Base-by-base conservation (phyloP, 2,329 filamentous ascomycete genomes). In the Sporothrix luriei region DNA sequence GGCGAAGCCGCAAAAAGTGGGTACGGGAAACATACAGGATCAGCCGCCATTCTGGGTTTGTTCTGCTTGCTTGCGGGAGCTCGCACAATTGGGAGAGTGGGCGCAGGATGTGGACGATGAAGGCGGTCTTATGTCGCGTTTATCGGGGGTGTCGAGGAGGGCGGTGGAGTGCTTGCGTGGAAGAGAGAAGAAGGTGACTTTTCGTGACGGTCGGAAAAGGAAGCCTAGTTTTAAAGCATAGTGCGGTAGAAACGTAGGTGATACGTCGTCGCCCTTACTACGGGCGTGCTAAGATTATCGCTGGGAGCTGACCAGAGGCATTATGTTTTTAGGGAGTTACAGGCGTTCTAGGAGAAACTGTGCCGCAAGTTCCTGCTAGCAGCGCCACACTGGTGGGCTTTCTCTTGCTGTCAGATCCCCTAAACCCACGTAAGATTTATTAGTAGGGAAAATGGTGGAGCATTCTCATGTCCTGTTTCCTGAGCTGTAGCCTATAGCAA, bases 11-110 rank as follows among this genome's bases (percentile, higher is more conserved):
- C 48, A 14, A 33, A 51, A 71, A 69, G 70, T 69, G 67, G 70
- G 59, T 59, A 66, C 62, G 16, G 51, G 38, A 66, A 54, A 71
- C 70, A 48, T 71, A 71, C 70, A 38, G 70, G 65, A 67, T 71
- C 68, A 64, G 70, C 65, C 29, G 70, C 70, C 70, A 71, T 70
- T 29, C 24, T 59, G 33, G 21, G 11, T 46, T n/a, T 19, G 46
- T 52, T 40, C 38, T 64, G 24, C 48, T 48, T 46, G 51, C 40
- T 33, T 59, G 46, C 21, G 65, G 29, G n/a, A 43, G n/a, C 21
- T 16, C 40, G 21, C 13, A 43, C 6, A 26, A 24, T 21, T 38
- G 62, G 43, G 19, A 51, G 19, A 33, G 24, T 33, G 19, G 48
- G 46, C 24, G 62, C 48, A 66, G 29, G 61, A 43, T 29, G 61